Percentiles rank a stretch among this genome's conserved stretches.
phyloP scores from a whole-genome alignment of 1,139 yeast species.

The Lodderomyces jiufengensis region DNA sequence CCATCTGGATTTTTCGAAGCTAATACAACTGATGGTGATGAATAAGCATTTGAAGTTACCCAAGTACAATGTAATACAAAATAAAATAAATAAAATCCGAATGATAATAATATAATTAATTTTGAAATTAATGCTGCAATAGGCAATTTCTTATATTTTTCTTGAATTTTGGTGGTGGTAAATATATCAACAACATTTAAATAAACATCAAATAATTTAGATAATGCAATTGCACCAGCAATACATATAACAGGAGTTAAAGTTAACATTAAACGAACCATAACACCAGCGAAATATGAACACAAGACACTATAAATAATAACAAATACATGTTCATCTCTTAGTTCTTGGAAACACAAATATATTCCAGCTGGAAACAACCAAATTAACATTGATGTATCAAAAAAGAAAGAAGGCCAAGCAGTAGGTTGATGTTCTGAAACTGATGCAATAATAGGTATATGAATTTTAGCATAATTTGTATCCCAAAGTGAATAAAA shows the following conservation, averaged over 20 bases:
- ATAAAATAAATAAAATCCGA: slow-evolving; percentile 68
- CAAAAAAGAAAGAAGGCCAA: slow-evolving; percentile 98
- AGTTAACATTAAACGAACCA: slow-evolving; percentile 97
- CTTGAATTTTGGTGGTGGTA: slow-evolving; percentile 8
- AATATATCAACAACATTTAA: slow-evolving; percentile 58
- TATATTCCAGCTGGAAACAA: slow-evolving; percentile 97
- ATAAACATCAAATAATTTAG: slow-evolving; percentile 80
- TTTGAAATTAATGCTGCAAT: slow-evolving; percentile 50
- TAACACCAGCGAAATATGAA: slow-evolving; percentile 97
- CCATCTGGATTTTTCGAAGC: slow-evolving; percentile 88
- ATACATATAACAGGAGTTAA: slow-evolving; percentile 96
- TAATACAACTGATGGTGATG: slow-evolving; percentile 96
- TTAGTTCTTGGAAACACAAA: slow-evolving; percentile 81
- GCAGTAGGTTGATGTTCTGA: slow-evolving; percentile 99
- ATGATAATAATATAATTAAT: slow-evolving; percentile 62
- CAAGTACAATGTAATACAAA: slow-evolving; percentile 96
- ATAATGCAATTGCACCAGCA: slow-evolving; percentile 79
- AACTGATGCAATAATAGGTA: slow-evolving; percentile 97
- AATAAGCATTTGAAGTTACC: slow-evolving; percentile 94
- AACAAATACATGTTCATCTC: slow-evolving; percentile 89
- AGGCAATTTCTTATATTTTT: slow-evolving; percentile 17
- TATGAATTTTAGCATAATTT: slow-evolving; percentile 93
- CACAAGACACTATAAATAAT: slow-evolving; percentile 88
- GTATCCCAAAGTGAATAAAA: slow-evolving; percentile 99
- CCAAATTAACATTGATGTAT: slow-evolving; percentile 91